Percentiles rank a stretch among this genome's conserved stretches.
phyloP scores from a whole-genome alignment of 306 rosid genomes.

The Corylus heterophylla region DNA sequence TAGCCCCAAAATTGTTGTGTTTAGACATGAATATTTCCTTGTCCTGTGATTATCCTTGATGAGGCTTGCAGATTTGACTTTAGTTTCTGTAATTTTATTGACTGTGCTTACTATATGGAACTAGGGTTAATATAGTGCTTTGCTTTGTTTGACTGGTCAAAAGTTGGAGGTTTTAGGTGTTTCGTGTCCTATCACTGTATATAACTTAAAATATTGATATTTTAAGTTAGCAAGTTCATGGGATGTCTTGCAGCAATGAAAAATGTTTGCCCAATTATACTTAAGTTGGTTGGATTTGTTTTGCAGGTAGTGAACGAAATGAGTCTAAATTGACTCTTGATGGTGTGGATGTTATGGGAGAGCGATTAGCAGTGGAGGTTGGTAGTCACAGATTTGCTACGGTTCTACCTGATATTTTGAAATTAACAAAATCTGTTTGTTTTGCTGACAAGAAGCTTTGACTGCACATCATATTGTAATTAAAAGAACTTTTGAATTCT shows the following conservation, averaged over 20 bases:
- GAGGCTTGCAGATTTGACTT: not conserved
- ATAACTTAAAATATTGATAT: not conserved
- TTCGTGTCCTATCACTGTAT: not conserved
- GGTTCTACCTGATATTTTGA: constrained; percentile 18
- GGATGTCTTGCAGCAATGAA: not conserved
- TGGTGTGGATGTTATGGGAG: constrained; percentile 98
- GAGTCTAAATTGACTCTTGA: constrained; percentile 73
- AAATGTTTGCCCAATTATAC: not conserved
- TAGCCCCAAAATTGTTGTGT: not conserved
- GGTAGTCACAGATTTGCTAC: constrained; percentile 11
- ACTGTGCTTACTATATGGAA: not conserved
- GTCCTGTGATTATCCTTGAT: not conserved
- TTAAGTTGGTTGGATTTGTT: constrained; percentile 5
- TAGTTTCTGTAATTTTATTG: not conserved
- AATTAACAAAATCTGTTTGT: constrained; percentile 6
- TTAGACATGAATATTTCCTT: not conserved
- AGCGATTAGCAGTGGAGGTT: constrained; percentile 88
- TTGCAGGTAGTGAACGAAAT: constrained; percentile 89
- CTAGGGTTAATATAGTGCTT: not conserved
- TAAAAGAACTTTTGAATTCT: constrained; percentile 24
- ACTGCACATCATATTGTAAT: constrained; percentile 3
- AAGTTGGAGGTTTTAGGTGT: constrained; percentile 12
- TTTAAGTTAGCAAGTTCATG: not conserved
- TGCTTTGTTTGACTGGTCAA: not conserved
- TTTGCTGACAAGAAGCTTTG: constrained; percentile 9